Base-by-base conservation (phyloP, 306 rosid species). In the Arachis stenosperma region DNA sequence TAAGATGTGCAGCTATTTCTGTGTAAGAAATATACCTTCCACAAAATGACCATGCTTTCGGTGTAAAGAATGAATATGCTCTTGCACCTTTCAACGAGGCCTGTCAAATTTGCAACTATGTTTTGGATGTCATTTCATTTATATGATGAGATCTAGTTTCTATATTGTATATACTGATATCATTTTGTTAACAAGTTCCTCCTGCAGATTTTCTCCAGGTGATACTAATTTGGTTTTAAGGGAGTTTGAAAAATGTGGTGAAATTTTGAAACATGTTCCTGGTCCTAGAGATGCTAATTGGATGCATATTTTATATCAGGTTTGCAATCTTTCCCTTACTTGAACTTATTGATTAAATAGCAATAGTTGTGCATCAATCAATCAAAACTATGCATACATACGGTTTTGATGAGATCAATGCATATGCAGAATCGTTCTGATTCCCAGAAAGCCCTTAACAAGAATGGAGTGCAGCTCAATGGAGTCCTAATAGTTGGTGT, bases 181-280 rank as follows among this genome's bases (percentile, higher is more conserved):
- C 68, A 53, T 44, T 36, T 48, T 17, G 60, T 47, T 81, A 40
- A 56, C 60, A 52, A 36, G 46, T 65, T 57, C 60, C 43, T 70
- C 70, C 43, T 66, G 83, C 88, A 94, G 99, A 61, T 91, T 94
- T 82, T 88, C 96, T 69, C 93, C 96, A 15, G 86, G 89, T 63
- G 95, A 94, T 61, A 91, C 96, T 36, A 94, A 91, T 68, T 73
- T 86, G 78, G 93, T 94, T 36, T 84, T 94, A 83, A 84, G 99
- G 82, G 99, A 94, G 82, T 91, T 94, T 75, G 97, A 94, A 82
- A 94, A 90, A 82, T 94, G 99, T 73, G 99, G 99, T 63, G 87
- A 81, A 85, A 87, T 94, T 80, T 81, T 91, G 88, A 94, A 87
- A 76, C 99, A 94, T 70, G 85, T 94, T 86, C 85, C 99, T 52